Evolutionary conservation across 495 filamentous ascomycete species (phyloP).

Genomic region (Tuber brumale): DNA sequence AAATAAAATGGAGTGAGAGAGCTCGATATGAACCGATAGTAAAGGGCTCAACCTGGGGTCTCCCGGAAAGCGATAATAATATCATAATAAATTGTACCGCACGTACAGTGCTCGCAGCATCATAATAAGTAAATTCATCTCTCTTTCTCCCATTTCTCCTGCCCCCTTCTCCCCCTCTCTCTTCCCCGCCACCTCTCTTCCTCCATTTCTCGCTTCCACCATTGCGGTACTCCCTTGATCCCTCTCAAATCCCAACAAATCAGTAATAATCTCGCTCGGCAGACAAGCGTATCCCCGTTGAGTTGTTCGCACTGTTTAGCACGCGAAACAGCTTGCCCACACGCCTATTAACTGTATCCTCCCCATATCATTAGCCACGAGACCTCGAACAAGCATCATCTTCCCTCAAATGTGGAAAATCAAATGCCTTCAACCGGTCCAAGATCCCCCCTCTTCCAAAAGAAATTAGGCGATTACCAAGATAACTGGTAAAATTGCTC

Average conservation of each 20-base stretch:
- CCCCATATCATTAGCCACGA: neutral
- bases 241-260: neutral
- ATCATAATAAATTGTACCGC: neutral
- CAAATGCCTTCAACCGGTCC: neutral
- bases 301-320: neutral
- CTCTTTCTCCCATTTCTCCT: neutral
- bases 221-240: neutral
- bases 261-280: neutral
- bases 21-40: neutral
- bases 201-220: neutral
- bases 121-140: neutral
- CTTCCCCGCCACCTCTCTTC: neutral
- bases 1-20: neutral
- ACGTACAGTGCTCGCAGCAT: neutral
- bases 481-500: neutral
- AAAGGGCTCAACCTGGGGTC: neutral
- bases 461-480: slow-evolving; percentile 6
- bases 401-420: neutral
- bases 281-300: neutral
- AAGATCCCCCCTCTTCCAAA: neutral
- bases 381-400: neutral
- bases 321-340: neutral
- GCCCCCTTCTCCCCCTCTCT: neutral
- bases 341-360: neutral
- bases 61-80: neutral